Evolutionary conservation across 345 rosid species (phyloP), one percentile per base, ranked within the genome.

Genomic region (Lumnitzera racemosa): DNA sequence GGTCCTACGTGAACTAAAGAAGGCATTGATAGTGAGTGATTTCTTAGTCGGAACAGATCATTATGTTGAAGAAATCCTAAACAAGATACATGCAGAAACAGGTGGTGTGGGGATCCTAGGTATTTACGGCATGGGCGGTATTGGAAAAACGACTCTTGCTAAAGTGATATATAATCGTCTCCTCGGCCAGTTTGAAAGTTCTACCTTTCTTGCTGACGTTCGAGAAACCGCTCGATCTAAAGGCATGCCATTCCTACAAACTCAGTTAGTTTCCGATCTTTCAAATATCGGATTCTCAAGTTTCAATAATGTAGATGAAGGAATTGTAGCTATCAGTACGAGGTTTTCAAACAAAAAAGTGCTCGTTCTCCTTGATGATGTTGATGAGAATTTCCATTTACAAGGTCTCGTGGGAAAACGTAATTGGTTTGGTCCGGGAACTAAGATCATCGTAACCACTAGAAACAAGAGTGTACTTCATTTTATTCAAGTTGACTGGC

Each of bases 181-280:
- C 29, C 51, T 49, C 20, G 3, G 13, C 14, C 49, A 52, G 11
- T 62, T 43, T 36, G 65, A 24, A 5, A 4, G 13, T 2, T 29
- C 49, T 2, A 29, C 10, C 57, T 62, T 62, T 14, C 58, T 62
- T 14, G 43, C 31, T 36, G 66, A 62, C 20, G 48, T 62, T 23
- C 55, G 51, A 3, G 36, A 29, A 29, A 29, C 36, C 3, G 3
- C 7, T 3, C 36, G 7, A 29, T 6, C 3, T 3, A 29, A 6
- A 6, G 16, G 65, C 12, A 15, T 51, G 0, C 1, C n/a, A 10
- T 12, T 11, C 7, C 24, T 51, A 24, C 15, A 36, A 50, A 24
- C 24, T 15, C 14, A 29, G 6, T 20, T 15, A 27, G 8, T 31
- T 0, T 61, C 11, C 4, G 11, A 13, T 12, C 17, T 25, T 2